Evolutionary conservation across 768 basidiomycete species (phyloP).

Genomic region (Boletus subcaerulescens): DNA sequence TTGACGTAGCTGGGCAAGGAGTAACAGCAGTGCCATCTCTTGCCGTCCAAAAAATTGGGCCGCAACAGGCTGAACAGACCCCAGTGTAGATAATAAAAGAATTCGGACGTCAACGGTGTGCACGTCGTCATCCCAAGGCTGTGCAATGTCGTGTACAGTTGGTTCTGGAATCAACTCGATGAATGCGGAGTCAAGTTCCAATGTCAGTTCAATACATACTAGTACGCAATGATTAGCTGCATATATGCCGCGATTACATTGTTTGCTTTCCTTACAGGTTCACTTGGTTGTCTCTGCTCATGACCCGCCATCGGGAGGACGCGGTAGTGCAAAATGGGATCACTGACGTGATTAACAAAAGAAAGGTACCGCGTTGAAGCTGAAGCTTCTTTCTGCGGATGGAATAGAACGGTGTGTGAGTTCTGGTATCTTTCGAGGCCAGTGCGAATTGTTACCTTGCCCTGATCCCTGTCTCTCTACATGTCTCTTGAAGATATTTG

Average conservation of each 20-base stretch:
- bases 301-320: slow-evolving; percentile 21
- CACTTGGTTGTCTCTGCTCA: slow-evolving; percentile 8
- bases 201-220: neutral
- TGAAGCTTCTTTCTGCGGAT: neutral
- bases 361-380: neutral
- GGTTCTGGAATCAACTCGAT: slow-evolving; percentile 9
- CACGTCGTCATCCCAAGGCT: slow-evolving; percentile 18
- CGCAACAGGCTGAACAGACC: neutral
- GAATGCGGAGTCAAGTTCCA: neutral
- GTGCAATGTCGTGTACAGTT: slow-evolving; percentile 19
- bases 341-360: neutral
- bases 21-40: neutral
- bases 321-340: slow-evolving; percentile 6
- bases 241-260: slow-evolving; percentile 13
- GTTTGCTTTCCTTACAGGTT: slow-evolving; percentile 2
- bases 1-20: neutral
- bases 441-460: slow-evolving; percentile 21
- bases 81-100: neutral
- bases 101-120: neutral
- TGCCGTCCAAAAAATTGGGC: neutral
- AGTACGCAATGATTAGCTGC: slow-evolving; percentile 9
- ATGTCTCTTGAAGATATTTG: neutral
- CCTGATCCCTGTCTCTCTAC: slow-evolving; percentile 21
- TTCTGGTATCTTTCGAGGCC: neutral
- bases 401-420: slow-evolving; percentile 8